Conservation (phyloP, 2,329 filamentous ascomycete genomes). For the Venturiaceae sp. region DNA sequence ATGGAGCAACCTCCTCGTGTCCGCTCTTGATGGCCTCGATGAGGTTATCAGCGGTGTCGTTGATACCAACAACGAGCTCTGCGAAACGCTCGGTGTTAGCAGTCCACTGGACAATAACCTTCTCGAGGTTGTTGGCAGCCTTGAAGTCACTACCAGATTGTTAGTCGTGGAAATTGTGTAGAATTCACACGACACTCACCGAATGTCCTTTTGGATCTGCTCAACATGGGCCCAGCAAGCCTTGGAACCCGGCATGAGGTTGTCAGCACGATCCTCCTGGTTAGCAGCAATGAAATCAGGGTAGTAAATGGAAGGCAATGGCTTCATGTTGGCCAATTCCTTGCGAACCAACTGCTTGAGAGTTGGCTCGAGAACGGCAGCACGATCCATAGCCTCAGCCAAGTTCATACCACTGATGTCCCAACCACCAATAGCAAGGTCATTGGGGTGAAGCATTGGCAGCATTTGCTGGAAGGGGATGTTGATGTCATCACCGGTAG, state of each 20-base stretch:
- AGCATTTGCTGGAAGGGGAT: conserved; percentile 91
- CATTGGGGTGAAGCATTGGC: conserved; percentile 95
- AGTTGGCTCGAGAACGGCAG: conserved; percentile 88
- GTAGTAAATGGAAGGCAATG: conserved; percentile 94
- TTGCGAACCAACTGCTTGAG: conserved; percentile 85
- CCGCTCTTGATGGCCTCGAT: conserved; percentile 77
- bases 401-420: conserved; percentile 91
- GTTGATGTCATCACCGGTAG: conserved; percentile 83
- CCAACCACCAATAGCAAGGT: conserved; percentile 92
- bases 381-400: conserved; percentile 88
- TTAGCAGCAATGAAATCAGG: conserved; percentile 99
- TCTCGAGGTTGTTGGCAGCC: conserved; percentile 72
- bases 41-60: conserved; percentile 93
- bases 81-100: conserved; percentile 98
- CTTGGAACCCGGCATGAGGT: conserved; percentile 73
- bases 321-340: conserved; percentile 83
- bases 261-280: conserved; percentile 93
- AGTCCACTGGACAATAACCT: conserved; percentile 96
- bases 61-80: conserved; percentile 77
- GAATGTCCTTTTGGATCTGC: conserved; percentile 86
- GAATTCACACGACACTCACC: conserved; percentile 34
- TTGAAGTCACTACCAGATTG: conserved; percentile 68
- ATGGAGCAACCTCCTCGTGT: conserved; percentile 87
- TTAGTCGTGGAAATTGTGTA: not conserved
- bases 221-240: conserved; percentile 83